Evolutionary conservation across 352 stramenopile species (phyloP).

Genomic region (Pythium monospermum): DNA sequence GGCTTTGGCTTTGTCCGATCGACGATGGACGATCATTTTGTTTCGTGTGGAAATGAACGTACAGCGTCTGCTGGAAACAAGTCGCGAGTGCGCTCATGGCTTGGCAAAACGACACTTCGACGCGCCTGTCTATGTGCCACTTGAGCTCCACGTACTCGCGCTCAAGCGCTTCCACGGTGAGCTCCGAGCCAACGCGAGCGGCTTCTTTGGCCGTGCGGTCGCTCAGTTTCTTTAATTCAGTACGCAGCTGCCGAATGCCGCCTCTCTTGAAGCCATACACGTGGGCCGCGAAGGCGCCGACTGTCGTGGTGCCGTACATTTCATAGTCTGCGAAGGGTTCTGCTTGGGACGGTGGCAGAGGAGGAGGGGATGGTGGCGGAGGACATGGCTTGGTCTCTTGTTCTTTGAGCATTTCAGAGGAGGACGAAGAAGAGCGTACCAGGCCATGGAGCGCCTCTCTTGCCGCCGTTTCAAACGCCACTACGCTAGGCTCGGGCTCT

Average conservation of each 20-base stretch:
- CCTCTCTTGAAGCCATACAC: constrained; percentile 80
- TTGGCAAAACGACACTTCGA: constrained; percentile 82
- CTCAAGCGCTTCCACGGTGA: constrained; percentile 68
- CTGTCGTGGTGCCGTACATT: constrained; percentile 78
- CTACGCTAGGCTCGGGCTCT: constrained; percentile 20
- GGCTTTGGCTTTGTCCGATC: no score
- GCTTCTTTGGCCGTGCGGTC: constrained; percentile 44
- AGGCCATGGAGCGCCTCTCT: background rate
- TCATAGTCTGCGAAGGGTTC: constrained; percentile 47
- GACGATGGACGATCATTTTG: constrained; percentile 22
- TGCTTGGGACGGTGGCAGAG: background rate
- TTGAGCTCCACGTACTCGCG: constrained; percentile 77
- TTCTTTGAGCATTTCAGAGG: no score
- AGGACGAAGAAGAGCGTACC: no score
- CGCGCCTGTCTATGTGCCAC: constrained; percentile 77
- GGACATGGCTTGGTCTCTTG: no score
- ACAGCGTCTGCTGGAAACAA: constrained; percentile 83
- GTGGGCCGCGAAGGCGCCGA: constrained; percentile 79
- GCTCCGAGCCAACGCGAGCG: constrained; percentile 49
- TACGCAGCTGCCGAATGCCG: constrained; percentile 71
- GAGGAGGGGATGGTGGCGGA: background rate
- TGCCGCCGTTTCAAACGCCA: background rate
- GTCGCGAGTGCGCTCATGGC: constrained; percentile 77
- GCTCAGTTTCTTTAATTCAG: constrained; percentile 51
- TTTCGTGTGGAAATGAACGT: constrained; percentile 58